Percentiles rank a stretch among this genome's conserved stretches.
phyloP scores from a whole-genome alignment of 148 eudicot genomes.

The Diospyros lotus region DNA sequence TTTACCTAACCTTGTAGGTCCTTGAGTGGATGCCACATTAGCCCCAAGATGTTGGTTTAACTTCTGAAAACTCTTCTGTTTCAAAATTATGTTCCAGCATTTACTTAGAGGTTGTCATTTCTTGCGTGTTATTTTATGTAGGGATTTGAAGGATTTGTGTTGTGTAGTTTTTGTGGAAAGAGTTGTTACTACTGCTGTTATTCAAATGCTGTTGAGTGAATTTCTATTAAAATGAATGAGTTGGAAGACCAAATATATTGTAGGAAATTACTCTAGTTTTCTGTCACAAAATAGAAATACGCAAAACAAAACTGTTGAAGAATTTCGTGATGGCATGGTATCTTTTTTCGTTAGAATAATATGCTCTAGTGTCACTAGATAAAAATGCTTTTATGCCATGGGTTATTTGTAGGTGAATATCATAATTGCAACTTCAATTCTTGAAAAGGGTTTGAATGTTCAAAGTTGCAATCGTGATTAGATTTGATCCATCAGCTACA shows the following conservation, averaged over 20 bases:
- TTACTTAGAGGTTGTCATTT: too few species aligned
- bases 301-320: constrained; percentile 33
- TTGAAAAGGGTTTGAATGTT: constrained; percentile 70
- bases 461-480: constrained; percentile 63
- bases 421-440: constrained; percentile 81
- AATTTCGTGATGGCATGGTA: constrained; percentile 6
- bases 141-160: constrained; percentile 59
- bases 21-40: too few species aligned
- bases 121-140: constrained; percentile 16
- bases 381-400: background rate
- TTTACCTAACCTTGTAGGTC: too few species aligned
- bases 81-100: too few species aligned
- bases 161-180: constrained; percentile 89
- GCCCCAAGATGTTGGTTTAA: too few species aligned
- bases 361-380: background rate
- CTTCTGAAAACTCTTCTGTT: too few species aligned
- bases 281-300: constrained; percentile 61
- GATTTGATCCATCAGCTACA: constrained; percentile 57
- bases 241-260: constrained; percentile 69
- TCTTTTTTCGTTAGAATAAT: background rate
- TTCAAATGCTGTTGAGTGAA: constrained; percentile 43
- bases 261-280: constrained; percentile 47
- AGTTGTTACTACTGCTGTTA: constrained; percentile 65
- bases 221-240: constrained; percentile 43
- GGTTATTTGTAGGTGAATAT: constrained; percentile 56